Percentiles rank a stretch among this genome's conserved stretches.
phyloP scores from a whole-genome alignment of 805 yeast genomes.

The Jamesozyma hellenica region DNA sequence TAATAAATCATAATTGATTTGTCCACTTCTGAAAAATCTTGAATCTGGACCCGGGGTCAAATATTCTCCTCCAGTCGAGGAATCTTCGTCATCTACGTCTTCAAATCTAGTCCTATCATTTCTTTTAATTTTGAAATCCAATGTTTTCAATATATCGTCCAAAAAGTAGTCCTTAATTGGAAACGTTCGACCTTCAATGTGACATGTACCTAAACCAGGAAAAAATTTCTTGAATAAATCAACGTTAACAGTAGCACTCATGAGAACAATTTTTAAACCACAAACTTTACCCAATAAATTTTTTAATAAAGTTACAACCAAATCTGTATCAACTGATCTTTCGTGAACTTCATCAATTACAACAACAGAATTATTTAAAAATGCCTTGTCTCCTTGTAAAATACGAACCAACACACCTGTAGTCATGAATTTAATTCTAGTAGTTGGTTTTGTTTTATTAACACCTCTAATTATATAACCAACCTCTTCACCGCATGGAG shows the following conservation, averaged over 20 bases:
- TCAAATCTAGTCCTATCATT: conserved; percentile 11
- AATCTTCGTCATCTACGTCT: conserved; percentile 16
- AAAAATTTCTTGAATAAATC: conserved; percentile 61
- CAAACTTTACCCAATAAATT: conserved; percentile 38
- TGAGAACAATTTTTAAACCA: conserved; percentile 59
- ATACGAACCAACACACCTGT: conserved; percentile 86
- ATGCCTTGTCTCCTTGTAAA: conserved; percentile 44
- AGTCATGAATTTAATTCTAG: conserved; percentile 80
- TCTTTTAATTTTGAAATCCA: conserved; percentile 45
- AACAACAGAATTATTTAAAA: conserved; percentile 50
- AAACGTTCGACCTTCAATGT: conserved; percentile 87
- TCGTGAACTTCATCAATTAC: conserved; percentile 96
- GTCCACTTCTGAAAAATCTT: conserved; percentile 52
- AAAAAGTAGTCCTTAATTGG: conserved; percentile 75
- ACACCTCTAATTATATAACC: conserved; percentile 92
- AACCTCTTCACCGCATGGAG: conserved; percentile 45
- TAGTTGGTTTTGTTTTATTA: conserved; percentile 46
- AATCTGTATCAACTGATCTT: conserved; percentile 83
- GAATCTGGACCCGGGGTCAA: conserved; percentile 56
- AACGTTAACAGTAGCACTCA: conserved; percentile 90
- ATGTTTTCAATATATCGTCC: conserved; percentile 48
- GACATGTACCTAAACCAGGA: conserved; percentile 49
- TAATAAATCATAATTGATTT: conserved; percentile 66
- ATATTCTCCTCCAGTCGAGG: conserved; percentile 28
- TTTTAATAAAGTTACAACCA: conserved; percentile 68